Evolutionary conservation across 768 basidiomycete genomes (phyloP).

Genomic region (Infundibulicybe gibba): DNA sequence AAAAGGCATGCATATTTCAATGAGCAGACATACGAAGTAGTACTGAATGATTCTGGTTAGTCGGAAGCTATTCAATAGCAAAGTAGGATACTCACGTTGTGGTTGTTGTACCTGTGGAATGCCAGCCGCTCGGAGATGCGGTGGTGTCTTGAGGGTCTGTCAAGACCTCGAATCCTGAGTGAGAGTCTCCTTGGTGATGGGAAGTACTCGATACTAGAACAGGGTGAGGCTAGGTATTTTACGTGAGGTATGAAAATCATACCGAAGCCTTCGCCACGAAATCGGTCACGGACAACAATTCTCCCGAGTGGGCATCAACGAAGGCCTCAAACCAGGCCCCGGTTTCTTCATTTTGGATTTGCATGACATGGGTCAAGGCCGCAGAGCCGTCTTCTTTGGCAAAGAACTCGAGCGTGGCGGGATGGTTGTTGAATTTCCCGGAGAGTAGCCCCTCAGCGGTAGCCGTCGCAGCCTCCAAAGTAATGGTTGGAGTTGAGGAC

Average conservation of each 20-base stretch:
- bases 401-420: conserved; percentile 36
- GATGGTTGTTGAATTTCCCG: conserved; percentile 37
- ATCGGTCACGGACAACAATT: conserved; percentile 46
- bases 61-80: neutral
- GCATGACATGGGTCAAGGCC: conserved; percentile 34
- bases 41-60: neutral
- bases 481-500: conserved; percentile 30
- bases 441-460: conserved; percentile 31
- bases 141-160: conserved; percentile 42
- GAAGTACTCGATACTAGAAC: conserved; percentile 39
- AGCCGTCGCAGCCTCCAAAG: conserved; percentile 28
- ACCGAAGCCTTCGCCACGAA: conserved; percentile 45
- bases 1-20: too few species aligned
- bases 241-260: conserved; percentile 7
- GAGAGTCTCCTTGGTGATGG: conserved; percentile 41
- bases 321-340: conserved; percentile 55
- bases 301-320: conserved; percentile 53
- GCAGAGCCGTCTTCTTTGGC: conserved; percentile 32
- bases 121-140: conserved; percentile 46
- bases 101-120: conserved; percentile 16
- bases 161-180: conserved; percentile 39
- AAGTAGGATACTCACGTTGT: conserved; percentile 10
- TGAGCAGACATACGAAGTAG: conserved; percentile 8
- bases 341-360: conserved; percentile 26
- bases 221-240: neutral